phyloP scores from a whole-genome alignment of 2,329 filamentous ascomycete species.

The Phaeosphaeria sp. region DNA sequence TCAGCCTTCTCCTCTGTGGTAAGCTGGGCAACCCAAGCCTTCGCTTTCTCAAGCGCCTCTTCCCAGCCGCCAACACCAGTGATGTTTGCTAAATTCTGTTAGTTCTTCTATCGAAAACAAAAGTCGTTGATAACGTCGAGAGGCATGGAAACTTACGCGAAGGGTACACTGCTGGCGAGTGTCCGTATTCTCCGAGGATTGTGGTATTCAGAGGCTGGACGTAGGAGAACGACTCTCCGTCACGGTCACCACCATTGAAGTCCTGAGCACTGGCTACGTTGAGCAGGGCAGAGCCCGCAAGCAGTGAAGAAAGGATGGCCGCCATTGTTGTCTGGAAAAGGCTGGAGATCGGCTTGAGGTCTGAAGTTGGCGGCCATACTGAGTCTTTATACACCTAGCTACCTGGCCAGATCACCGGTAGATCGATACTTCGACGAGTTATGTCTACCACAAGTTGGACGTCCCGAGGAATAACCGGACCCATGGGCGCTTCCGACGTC shows the following conservation, averaged over 20 bases:
- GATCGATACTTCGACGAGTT: constrained; percentile 4
- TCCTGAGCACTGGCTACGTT: constrained; percentile 32
- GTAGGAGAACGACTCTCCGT: constrained; percentile 34
- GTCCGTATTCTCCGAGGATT: constrained; percentile 37
- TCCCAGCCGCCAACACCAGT: constrained; percentile 43
- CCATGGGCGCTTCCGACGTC: constrained; percentile 20
- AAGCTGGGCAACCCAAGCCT: constrained; percentile 39
- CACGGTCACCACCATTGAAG: constrained; percentile 20
- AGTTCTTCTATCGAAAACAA: constrained; percentile 4
- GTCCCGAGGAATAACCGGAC: constrained; percentile 33
- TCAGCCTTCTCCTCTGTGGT: constrained; percentile 43
- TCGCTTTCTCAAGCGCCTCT: constrained; percentile 39
- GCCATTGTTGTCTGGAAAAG: constrained; percentile 30
- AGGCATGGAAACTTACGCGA: constrained; percentile 41
- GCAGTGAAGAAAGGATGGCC: constrained; percentile 31
- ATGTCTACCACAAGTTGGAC: constrained; percentile 5
- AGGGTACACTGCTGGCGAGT: constrained; percentile 36
- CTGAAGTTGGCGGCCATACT: constrained; percentile 4
- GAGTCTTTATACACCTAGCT: constrained; percentile 22
- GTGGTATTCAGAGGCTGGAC: constrained; percentile 40
- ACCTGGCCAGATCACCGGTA: constrained; percentile 1
- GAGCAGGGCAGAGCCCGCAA: constrained; percentile 31
- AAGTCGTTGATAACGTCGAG: too few relatives aligned
- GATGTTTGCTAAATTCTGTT: constrained; percentile 50
- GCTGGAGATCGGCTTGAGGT: constrained; percentile 20